Evolutionary conservation across 345 rosid species (phyloP).

Genomic region (Eucalyptus pauciflora): DNA sequence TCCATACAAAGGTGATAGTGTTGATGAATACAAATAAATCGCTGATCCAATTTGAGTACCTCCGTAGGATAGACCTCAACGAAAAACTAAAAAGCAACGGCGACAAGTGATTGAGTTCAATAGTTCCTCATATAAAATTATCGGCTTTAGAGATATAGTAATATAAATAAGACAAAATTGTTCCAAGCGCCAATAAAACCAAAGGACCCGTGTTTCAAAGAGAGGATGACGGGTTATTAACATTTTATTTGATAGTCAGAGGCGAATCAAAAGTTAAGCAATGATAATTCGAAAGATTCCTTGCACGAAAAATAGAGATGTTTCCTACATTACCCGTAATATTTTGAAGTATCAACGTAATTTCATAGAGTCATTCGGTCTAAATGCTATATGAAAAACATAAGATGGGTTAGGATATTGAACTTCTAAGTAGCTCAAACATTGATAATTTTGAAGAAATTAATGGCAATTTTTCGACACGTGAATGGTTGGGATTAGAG

Average conservation of each 20-base stretch:
- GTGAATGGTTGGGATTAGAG: neutral
- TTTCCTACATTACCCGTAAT: no score
- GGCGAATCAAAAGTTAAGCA: neutral
- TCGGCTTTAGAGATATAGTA: neutral
- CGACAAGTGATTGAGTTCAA: neutral
- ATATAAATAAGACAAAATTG: neutral
- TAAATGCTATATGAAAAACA: no score
- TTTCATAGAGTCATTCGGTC: no score
- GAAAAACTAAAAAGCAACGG: no score
- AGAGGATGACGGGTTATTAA: no score
- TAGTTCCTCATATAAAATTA: neutral
- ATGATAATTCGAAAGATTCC: neutral
- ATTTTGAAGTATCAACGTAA: no score
- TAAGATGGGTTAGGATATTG: neutral
- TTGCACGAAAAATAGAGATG: neutral
- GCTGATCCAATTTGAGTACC: neutral
- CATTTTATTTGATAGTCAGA: neutral
- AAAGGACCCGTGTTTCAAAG: neutral
- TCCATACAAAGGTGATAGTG: neutral
- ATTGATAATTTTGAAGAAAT: neutral
- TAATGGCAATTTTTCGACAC: fast-evolving
- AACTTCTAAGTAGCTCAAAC: neutral
- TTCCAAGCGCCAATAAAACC: neutral
- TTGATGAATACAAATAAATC: neutral
- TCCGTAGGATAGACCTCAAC: no score